A percentile compares a stretch with the other conserved stretches of the same genome.
Conservation (phyloP, 2,329 filamentous ascomycete species). For the Penicillium sumatraense region DNA sequence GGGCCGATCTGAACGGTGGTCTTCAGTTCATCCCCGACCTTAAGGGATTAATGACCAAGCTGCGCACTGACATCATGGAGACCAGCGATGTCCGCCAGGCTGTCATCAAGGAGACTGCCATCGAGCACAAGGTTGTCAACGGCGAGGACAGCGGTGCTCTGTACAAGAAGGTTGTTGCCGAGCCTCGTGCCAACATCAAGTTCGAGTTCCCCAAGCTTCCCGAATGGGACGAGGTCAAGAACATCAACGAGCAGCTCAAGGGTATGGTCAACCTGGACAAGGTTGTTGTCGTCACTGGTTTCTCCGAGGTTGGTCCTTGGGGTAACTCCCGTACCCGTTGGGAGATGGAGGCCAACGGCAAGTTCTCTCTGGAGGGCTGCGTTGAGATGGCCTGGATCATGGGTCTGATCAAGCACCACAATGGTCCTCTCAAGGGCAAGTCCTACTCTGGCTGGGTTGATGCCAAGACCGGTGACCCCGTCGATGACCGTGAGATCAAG, state of each 20-base stretch:
- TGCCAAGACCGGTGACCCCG: slow-evolving; percentile 88
- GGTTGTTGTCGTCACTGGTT: slow-evolving; percentile 96
- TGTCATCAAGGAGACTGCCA: slow-evolving; percentile 91
- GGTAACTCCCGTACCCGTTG: slow-evolving; percentile 97
- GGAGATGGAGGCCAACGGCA: slow-evolving; percentile 98
- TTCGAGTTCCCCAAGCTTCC: slow-evolving; percentile 91
- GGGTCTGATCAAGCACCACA: slow-evolving; percentile 99
- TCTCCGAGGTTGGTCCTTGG: slow-evolving; percentile 84
- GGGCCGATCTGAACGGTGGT: slow-evolving; percentile 95
- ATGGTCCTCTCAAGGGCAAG: slow-evolving; percentile 93
- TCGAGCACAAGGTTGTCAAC: slow-evolving; percentile 97
- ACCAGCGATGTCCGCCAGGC: slow-evolving; percentile 91
- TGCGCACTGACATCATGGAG: slow-evolving; percentile 93
- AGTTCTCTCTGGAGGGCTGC: slow-evolving; percentile 97
- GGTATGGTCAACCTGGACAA: slow-evolving; percentile 99
- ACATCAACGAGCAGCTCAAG: slow-evolving; percentile 84
- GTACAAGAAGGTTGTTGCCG: slow-evolving; percentile 91
- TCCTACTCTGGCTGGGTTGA: slow-evolving; percentile 97
- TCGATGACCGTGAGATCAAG: slow-evolving; percentile 98
- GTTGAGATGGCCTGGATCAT: slow-evolving; percentile 99
- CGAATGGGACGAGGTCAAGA: slow-evolving; percentile 92
- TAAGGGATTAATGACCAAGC: slow-evolving; percentile 89
- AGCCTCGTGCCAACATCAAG: slow-evolving; percentile 96
- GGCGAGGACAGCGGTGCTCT: slow-evolving; percentile 89
- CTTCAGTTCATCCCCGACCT: slow-evolving; percentile 96